Evolutionary conservation across 2,329 filamentous ascomycete species (phyloP), one percentile per base, ranked within the genome.

Genomic region (Taxawa tesnikishii): DNA sequence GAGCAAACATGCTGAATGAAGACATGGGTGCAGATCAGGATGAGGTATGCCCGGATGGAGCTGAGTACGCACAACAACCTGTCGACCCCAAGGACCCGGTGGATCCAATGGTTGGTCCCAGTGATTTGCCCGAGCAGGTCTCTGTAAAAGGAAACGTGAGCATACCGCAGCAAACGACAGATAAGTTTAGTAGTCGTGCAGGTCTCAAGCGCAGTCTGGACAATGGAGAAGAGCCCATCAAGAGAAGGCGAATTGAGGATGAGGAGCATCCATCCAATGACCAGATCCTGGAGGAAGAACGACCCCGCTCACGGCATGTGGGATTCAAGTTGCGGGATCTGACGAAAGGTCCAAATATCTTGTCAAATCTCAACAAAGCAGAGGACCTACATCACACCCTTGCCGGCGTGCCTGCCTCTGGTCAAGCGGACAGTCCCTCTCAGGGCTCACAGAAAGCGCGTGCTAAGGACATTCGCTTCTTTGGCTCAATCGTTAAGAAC

Each of bases 401-500:
- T 23, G n/a, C 19, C 8, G 19, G n/a, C n/a, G 19, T 23, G 8
- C 19, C 19, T 23, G 19, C 19, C 8, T 23, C 19, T n/a, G n/a
- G 19, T 23, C 19, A 23, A n/a, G 8, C 19, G 19, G n/a, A n/a
- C n/a, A n/a, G n/a, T n/a, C 48, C 45, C 4, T 61, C 59, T 4
- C 62, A 67, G 40, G 44, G 48, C 41, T 47, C 64, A 39, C 65
- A 62, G 14, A 8, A 23, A 23, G 8, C 8, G 19, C 19, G 19
- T 8, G 8, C n/a, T 23, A 23, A 23, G 8, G 19, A n/a, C 8
- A 23, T 8, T 19, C 32, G 31, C n/a, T n/a, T n/a, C n/a, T n/a
- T n/a, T n/a, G n/a, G n/a, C n/a, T 70, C 79, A 2, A 70, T 85
- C 9, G 81, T 88, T 14, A 92, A 93, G 55, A 74, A 88, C 43